These are phyloP conservation scores for Nidularia pulvinata DNA, from an alignment of 768 basidiomycete species.

Conservation along the genomic window DNA sequence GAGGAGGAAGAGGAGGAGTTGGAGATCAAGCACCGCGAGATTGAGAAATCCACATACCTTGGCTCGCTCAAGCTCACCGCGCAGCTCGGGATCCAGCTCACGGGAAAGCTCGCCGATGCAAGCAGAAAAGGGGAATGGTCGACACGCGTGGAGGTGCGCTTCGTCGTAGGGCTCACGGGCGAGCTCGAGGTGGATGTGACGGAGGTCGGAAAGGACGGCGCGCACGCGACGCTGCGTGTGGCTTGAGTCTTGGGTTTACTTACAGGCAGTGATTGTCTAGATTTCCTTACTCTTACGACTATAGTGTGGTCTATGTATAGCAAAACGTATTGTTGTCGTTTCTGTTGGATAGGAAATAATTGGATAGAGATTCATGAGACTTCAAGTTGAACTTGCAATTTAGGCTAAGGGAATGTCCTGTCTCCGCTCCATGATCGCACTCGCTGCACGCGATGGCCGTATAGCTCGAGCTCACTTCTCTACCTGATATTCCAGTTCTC, in stretches of 20 bases:
- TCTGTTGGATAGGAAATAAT: too few relatives aligned
- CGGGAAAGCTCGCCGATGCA: constrained; percentile 26
- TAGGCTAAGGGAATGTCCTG: too few relatives aligned
- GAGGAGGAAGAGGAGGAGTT: constrained; percentile 57
- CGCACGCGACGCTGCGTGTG: neutral
- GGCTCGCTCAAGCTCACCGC: constrained; percentile 39
- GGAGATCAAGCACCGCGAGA: constrained; percentile 62
- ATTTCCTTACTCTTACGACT: constrained; percentile 3
- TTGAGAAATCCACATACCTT: constrained; percentile 54
- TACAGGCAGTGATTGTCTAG: constrained; percentile 33
- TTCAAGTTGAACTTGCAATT: too few relatives aligned
- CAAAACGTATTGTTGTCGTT: too few relatives aligned
- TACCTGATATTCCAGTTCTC: too few relatives aligned
- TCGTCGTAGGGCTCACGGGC: neutral
- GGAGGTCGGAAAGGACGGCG: neutral
- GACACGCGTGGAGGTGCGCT: neutral
- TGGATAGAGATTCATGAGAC: too few relatives aligned
- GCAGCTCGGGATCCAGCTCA: constrained; percentile 39
- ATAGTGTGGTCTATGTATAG: too few relatives aligned
- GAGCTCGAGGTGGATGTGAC: neutral
- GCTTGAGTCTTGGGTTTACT: constrained; percentile 30
- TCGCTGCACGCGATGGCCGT: too few relatives aligned
- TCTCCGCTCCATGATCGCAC: too few relatives aligned
- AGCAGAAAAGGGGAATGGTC: neutral
- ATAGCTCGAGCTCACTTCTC: too few relatives aligned